Conservation (phyloP, 1,284 basidiomycete genomes). For the Cryptococcus sp. region DNA sequence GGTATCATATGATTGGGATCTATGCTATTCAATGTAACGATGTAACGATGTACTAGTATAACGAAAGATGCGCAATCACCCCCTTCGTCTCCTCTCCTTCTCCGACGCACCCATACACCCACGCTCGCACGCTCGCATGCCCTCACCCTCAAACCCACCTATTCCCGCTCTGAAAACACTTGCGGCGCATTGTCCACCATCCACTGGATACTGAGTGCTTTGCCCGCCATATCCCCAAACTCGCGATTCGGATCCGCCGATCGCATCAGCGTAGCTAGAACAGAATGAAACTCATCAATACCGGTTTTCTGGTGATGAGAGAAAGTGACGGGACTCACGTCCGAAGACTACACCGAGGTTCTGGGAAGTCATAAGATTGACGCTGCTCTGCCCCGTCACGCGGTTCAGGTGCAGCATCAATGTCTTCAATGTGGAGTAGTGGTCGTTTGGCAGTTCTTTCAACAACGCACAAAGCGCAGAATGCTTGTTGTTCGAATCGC, state of each 20-base stretch:
- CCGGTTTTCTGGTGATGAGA: neutral
- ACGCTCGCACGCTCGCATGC: neutral
- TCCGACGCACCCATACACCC: neutral
- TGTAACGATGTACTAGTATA: too few species aligned
- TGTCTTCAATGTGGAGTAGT: slow-evolving; percentile 79
- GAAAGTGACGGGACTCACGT: slow-evolving; percentile 65
- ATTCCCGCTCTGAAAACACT: slow-evolving; percentile 43
- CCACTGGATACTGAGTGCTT: slow-evolving; percentile 88
- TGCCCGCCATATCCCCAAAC: slow-evolving; percentile 87
- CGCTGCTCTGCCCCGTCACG: slow-evolving; percentile 67
- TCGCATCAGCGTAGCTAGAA: slow-evolving; percentile 87
- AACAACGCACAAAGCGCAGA: slow-evolving; percentile 70
- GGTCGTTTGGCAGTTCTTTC: slow-evolving; percentile 75
- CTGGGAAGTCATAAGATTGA: slow-evolving; percentile 90
- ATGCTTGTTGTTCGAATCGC: slow-evolving; percentile 66
- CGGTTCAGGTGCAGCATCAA: slow-evolving; percentile 89
- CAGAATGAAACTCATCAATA: neutral
- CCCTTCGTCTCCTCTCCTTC: neutral
- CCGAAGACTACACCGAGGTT: slow-evolving; percentile 99
- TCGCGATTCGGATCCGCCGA: slow-evolving; percentile 83
- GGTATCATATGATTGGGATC: too few species aligned
- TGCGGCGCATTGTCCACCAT: slow-evolving; percentile 81
- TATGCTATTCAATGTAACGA: too few species aligned
- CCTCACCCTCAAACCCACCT: neutral
- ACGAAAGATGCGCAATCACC: neutral